A percentile compares a stretch with the other conserved stretches of the same genome.
Conservation (phyloP, 2,329 filamentous ascomycete genomes). For the Emergomyces orientalis region DNA sequence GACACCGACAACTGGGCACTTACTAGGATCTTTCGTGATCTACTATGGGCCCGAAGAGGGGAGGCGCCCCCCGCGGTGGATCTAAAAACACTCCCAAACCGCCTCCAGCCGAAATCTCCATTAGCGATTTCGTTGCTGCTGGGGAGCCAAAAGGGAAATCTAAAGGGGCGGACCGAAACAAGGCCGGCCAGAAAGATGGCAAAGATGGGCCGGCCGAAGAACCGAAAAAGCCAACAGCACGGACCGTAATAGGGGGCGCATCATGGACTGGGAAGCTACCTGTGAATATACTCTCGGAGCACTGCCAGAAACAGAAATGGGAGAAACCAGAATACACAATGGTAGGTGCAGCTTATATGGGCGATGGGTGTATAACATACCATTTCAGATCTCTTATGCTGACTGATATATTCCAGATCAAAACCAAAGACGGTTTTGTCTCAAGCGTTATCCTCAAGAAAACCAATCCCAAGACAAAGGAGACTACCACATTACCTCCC, state of each 20-base stretch:
- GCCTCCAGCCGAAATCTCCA: conserved; percentile 20
- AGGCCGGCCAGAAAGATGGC: conserved; percentile 12
- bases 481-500: conserved; percentile 63
- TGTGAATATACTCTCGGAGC: conserved; percentile 84
- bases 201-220: conserved; percentile 32
- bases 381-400: not conserved
- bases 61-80: conserved; percentile 30
- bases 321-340: conserved; percentile 86
- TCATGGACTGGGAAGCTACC: conserved; percentile 98
- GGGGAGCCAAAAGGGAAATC: conserved; percentile 12
- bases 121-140: conserved; percentile 16
- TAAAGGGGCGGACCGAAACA: conserved; percentile 30
- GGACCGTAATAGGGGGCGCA: conserved; percentile 80
- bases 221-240: conserved; percentile 52
- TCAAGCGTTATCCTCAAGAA: conserved; percentile 70
- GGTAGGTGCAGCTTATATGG: conserved; percentile 36
- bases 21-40: conserved; percentile 11
- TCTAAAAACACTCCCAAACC: conserved; percentile 35
- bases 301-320: conserved; percentile 95
- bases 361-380: not conserved
- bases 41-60: conserved; percentile 35
- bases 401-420: conserved; percentile 40
- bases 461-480: conserved; percentile 71
- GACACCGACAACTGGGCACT: not conserved
- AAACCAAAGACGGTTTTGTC: conserved; percentile 63